Percentiles rank a stretch among this genome's conserved stretches.
These are phyloP conservation scores for Arctostaphylos glauca DNA, from an alignment of 148 eudicot genomes.

Conservation along the genomic window DNA sequence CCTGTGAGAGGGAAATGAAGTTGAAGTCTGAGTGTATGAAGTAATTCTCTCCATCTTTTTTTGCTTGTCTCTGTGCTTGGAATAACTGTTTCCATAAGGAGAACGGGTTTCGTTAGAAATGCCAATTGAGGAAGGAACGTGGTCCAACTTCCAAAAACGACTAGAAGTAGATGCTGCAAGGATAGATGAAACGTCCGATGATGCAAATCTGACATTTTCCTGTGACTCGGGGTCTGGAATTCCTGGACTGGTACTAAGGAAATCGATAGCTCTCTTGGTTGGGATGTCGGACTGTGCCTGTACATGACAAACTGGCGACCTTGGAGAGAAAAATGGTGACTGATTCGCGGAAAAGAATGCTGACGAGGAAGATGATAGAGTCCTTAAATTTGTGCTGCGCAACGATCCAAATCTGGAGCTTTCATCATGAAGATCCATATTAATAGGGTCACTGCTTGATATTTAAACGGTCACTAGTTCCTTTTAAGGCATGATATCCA, in stretches of 20 bases:
- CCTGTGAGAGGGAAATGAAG: constrained; percentile 60
- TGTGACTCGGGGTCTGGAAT: constrained; percentile 28
- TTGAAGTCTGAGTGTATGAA: constrained; percentile 46
- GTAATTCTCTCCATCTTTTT: constrained; percentile 49
- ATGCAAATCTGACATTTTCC: constrained; percentile 29
- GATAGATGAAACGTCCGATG: constrained; percentile 33
- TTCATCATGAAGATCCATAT: constrained; percentile 83
- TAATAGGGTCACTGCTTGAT: constrained; percentile 19
- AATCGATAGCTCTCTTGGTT: neutral
- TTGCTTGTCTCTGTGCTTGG: constrained; percentile 49
- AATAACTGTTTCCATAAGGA: constrained; percentile 41
- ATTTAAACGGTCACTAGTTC: constrained; percentile 2
- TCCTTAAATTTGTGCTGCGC: constrained; percentile 50
- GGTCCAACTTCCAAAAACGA: constrained; percentile 50
- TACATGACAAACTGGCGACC: constrained; percentile 56
- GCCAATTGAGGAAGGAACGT: constrained; percentile 60
- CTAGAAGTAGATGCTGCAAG: constrained; percentile 45
- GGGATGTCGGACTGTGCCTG: constrained; percentile 37
- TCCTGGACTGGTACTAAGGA: constrained; percentile 3
- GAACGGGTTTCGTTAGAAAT: constrained; percentile 47
- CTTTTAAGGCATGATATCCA: constrained; percentile 28
- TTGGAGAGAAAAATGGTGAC: constrained; percentile 91
- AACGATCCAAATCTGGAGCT: constrained; percentile 65
- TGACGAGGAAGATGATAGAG: constrained; percentile 86
- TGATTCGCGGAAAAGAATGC: constrained; percentile 88